Evolutionary conservation across 1,139 yeast species (phyloP).

Genomic region (Magnusiomyces suaveolens): DNA sequence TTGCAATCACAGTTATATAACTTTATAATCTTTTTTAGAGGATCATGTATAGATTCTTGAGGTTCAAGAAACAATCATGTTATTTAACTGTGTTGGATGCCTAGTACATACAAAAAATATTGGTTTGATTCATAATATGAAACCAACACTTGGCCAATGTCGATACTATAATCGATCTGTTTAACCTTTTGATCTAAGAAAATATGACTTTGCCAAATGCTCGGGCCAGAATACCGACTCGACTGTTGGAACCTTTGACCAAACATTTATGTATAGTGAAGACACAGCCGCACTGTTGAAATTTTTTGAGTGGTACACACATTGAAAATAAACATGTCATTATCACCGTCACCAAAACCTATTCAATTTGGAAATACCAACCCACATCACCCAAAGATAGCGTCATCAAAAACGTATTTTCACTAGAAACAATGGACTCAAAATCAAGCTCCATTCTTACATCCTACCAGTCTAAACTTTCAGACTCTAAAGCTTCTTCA

Average conservation of each 20-base stretch:
- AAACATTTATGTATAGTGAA: neutral
- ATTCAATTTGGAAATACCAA: neutral
- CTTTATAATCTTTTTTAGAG: too few relatives aligned
- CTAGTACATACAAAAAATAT: too few relatives aligned
- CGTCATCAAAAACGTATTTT: neutral
- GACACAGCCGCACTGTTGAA: neutral
- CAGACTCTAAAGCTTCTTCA: neutral
- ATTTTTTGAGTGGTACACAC: neutral
- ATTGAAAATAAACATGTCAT: neutral
- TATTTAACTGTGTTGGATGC: too few relatives aligned
- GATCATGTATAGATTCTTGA: too few relatives aligned
- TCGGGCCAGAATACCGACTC: too few relatives aligned
- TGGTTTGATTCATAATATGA: too few relatives aligned
- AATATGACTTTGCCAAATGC: neutral
- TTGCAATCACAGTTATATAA: too few relatives aligned
- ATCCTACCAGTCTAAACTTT: conserved; percentile 4
- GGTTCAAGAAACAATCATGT: too few relatives aligned
- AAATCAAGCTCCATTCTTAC: conserved; percentile 5
- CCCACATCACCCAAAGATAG: neutral
- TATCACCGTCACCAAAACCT: neutral
- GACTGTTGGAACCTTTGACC: neutral
- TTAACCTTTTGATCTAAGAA: too few relatives aligned
- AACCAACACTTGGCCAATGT: too few relatives aligned
- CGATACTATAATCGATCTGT: too few relatives aligned
- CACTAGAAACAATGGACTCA: neutral